Evolutionary conservation across 176 grass and related monocot genomes (phyloP), one percentile per base, ranked within the genome.

Genomic region (Carex scoparia): DNA sequence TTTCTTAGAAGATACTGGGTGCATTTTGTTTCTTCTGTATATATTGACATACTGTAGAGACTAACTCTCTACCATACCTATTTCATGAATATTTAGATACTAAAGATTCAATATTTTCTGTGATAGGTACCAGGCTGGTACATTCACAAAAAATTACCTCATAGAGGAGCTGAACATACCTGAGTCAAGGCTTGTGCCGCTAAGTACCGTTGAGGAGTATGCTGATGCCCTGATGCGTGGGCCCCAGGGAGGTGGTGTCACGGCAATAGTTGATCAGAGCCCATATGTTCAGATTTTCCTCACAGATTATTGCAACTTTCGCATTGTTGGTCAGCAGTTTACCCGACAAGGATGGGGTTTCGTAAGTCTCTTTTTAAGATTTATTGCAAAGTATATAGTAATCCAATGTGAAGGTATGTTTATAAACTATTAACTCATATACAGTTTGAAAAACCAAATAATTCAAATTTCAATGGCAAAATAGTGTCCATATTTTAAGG

Each of bases 311-410:
- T 98, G 95, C 86, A 89, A 90, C 11, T 98, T 93, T 88, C 82
- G 88, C 40, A 81, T 86, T 46, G 95, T 94, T 10, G 95, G 93
- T 1, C 90, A 93, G 77, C 85, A 89, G 30, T 98, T 98, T 79
- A 94, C 95, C 5, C 85, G 72, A 60, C 91, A 93, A 69, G 95
- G 95, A 84, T 98, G 95, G 95, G 95, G 95, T 79, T 98, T 98
- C 86, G 95, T 98, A 94, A 65, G 95, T 98, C 76, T 40, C 51
- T 46, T 19, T 4, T 58, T 13, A 9, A 23, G 2, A 5, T 8
- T 42, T 42, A 48, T 48, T 48, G 46, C 46, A 48, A 48, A 48
- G 8, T 48, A 48, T 48, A 48, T 48, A 48, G 46, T 48, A 48
- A 48, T 48, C 46, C 46, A 48, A 48, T 48, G 46, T 9, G 8